Evolutionary conservation across 306 rosid genomes (phyloP), one percentile per base, ranked within the genome.

Genomic region (Luffa acutangula): DNA sequence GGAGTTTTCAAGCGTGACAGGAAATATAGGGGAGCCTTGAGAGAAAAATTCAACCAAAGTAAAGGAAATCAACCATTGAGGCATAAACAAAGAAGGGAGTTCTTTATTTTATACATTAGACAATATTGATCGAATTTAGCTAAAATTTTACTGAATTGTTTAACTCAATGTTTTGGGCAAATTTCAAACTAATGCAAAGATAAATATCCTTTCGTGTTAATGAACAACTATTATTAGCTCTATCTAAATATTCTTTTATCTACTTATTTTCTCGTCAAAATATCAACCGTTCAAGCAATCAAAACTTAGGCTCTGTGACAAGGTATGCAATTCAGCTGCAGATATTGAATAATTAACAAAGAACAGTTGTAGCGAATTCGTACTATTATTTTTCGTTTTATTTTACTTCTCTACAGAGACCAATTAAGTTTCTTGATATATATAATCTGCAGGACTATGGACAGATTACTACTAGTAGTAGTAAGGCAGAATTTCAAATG

Each of bases 401-500:
- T 0, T 43, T 46, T 72, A 20, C 41, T 45, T 46, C 20, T 2
- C 11, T 72, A 2, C 58, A 33, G 43, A 49, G 34, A 34, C 39
- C 39, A 42, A 20, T 20, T 18, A 25, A 37, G 69, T 52, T 51
- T 34, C 39, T 7, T 76, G 39, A 57, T 59, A 37, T 7, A 37
- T 41, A 2, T 42, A 20, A 20, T 74, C 54, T 0, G 18, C 67
- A 76, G 52, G 66, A 39, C 36, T 57, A 41, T 10, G 46, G 15
- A 33, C 20, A 17, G 12, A 8, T 25, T 31, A 34, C 15, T 15
- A 42, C 62, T 74, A 51, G 45, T 15, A 42, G 46, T 74, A 51
- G 45, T 15, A 73, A 72, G 64, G 41, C 60, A 75, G 34, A 73
- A 69, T 67, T 52, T 80, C 33, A 79, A 46, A 53, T 81, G 34